Base-by-base conservation (phyloP, 2,329 filamentous ascomycete species). In the Truncatella angustata region DNA sequence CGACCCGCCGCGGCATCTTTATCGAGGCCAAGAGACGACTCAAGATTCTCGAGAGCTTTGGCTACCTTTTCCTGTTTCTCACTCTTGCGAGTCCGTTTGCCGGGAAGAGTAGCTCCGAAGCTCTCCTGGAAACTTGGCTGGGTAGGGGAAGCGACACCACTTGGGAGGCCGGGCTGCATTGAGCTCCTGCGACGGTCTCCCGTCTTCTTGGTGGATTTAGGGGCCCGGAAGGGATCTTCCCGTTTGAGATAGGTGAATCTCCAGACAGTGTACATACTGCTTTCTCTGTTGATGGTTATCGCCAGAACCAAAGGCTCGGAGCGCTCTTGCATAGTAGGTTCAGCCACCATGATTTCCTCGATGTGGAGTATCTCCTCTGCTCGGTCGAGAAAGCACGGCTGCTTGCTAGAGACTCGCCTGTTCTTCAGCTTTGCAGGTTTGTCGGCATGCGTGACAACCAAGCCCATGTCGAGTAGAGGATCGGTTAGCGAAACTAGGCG, bases 281-380 rank as follows among this genome's bases (percentile, higher is more conserved):
- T 84, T 58, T 90, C 86, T 50, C 84, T 75, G 64, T 97, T 96
- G 56, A 87, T 77, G 0, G 93, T 97, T 47, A 97, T 81, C 10
- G 90, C 86, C 51, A 97, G 73, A 10, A 88, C 80, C 23, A 97
- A 72, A 16, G 78, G 72, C 49, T 74, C 72, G 43, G 72, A 72
- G 18, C 60, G 63, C 30, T 61, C 60, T 23, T 59, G 59, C 14
- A 60, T 64, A 51, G 58, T 60, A 50, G 65, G 65, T 46, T 74
- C 74, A n/a, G 83, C 73, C 45, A 88, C 81, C 50, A 80, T 78
- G 28, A 82, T 73, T 16, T 85, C 73, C 58, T 93, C 91, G 10
- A 96, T 80, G 64, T 96, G 93, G 2, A 97, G 70, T 47, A 97
- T 85, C 64, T 94, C 88, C 64, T 97, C 93, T 2, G 85, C 80